Evolutionary conservation across 306 rosid genomes (phyloP).

Genomic region (Parietaria judaica): DNA sequence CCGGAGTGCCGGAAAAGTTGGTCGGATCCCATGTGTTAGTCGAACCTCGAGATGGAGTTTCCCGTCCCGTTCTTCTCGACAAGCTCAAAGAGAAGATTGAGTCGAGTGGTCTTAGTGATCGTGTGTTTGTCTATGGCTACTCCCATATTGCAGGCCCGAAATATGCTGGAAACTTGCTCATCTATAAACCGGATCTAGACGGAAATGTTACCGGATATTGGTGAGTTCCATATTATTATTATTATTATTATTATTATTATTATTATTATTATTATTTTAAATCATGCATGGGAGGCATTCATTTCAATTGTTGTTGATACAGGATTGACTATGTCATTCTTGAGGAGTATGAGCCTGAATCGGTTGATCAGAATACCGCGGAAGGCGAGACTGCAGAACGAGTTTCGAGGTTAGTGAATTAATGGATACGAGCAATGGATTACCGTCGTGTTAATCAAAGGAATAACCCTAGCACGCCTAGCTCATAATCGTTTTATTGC

Average conservation of each 20-base stretch:
- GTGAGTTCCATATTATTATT: conserved; percentile 23
- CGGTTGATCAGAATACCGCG: conserved; percentile 71
- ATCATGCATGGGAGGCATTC: too few relatives aligned
- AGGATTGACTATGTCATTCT: conserved; percentile 95
- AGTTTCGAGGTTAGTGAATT: conserved; percentile 66
- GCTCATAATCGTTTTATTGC: too few relatives aligned
- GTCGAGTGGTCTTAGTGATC: conserved; percentile 51
- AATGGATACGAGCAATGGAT: neutral
- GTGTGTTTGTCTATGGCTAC: conserved; percentile 54
- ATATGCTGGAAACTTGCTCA: conserved; percentile 81
- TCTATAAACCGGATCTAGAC: conserved; percentile 48
- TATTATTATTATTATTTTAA: too few relatives aligned
- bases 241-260: too few relatives aligned
- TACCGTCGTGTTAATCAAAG: too few relatives aligned
- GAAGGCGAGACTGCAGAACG: conserved; percentile 66
- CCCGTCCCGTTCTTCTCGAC: conserved; percentile 66
- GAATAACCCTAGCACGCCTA: too few relatives aligned
- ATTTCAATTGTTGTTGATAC: neutral
- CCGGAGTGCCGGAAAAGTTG: conserved; percentile 37
- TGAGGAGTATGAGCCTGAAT: conserved; percentile 50
- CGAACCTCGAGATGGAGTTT: conserved; percentile 85
- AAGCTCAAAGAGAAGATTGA: conserved; percentile 57
- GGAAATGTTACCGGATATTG: conserved; percentile 67
- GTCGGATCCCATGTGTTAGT: conserved; percentile 72
- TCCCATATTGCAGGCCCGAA: conserved; percentile 86